Evolutionary conservation across 139 green algal genomes (phyloP), one percentile per base, ranked within the genome.

Genomic region (Chlorella sp.): DNA sequence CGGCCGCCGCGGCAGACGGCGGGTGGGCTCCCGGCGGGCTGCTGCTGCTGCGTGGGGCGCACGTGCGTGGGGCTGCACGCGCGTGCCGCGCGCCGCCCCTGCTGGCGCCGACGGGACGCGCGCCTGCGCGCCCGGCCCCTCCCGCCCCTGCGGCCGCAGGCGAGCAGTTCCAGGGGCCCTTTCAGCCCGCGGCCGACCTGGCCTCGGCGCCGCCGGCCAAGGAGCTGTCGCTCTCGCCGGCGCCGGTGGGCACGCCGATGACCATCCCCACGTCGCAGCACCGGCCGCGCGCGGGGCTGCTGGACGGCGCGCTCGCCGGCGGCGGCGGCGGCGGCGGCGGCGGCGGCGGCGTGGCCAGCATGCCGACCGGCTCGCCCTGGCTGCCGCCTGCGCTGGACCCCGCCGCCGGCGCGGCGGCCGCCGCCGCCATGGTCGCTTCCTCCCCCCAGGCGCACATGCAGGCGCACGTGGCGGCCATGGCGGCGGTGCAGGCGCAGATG

Each of bases 151-250:
- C 2, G 7, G 38, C 23, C 40, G 46, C 60, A 71, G 72, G 72
- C 40, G 85, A 86, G 68, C 66, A 82, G n/a, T 95, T 94, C 75
- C 81, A 58, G 3, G 90, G 88, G 14, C 89, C 91, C 31, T 96
- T 89, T 74, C 82, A 89, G 81, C 93, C 93, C 33, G 76, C 70
- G 38, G 79, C 86, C 27, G 84, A 91, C 61, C 48, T 71, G 7
- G 51, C n/a, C 43, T 29, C 11, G 12, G 41, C 71, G n/a, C 55
- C 61, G 7, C 56, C 25, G 5, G 29, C 19, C 43, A 42, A 33
- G 64, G 35, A 50, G 42, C 7, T 8, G 45, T n/a, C 64, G 11
- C 61, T 51, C 23, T 60, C 43, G 42, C 23, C 64, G 8, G 42
- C 64, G 8, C 46, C 74, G 1, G 51, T 77, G 6, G 33, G 31